Evolutionary conservation across 371 early-diverging fungal species (phyloP).

Genomic region (Rhizopus microsporus): DNA sequence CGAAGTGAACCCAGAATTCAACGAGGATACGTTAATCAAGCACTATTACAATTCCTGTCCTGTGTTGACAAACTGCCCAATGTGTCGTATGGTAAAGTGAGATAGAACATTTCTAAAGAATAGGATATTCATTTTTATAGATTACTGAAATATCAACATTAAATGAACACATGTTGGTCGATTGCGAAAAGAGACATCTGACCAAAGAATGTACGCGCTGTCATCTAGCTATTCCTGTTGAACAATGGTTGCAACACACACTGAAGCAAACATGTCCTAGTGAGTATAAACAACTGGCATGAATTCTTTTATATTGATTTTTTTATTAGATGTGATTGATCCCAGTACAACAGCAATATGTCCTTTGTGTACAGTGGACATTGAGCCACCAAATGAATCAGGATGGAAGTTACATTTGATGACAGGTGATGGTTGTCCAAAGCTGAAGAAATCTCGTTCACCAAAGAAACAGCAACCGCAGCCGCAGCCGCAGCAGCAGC

Average conservation of each 20-base stretch:
- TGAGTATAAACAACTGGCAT: constrained; percentile 8
- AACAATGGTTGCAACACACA: constrained; percentile 60
- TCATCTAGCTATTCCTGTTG: constrained; percentile 60
- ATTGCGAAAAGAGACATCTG: constrained; percentile 65
- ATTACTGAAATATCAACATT: constrained; percentile 74
- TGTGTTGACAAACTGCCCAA: constrained; percentile 67
- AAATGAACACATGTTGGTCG: constrained; percentile 64
- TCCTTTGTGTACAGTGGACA: constrained; percentile 62
- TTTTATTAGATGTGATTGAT: constrained; percentile 17
- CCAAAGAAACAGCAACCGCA: constrained; percentile 5
- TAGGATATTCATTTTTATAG: constrained; percentile 33
- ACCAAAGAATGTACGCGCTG: constrained; percentile 70
- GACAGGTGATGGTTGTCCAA: constrained; percentile 56
- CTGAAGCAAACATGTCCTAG: constrained; percentile 51
- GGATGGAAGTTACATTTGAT: constrained; percentile 72
- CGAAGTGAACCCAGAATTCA: constrained; percentile 64
- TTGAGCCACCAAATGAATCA: constrained; percentile 59
- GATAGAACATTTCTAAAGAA: not conserved
- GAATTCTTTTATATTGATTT: constrained; percentile 11
- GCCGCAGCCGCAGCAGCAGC: not conserved
- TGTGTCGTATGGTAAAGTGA: constrained; percentile 67
- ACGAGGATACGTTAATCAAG: constrained; percentile 69
- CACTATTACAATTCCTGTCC: constrained; percentile 84
- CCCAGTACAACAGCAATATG: constrained; percentile 49
- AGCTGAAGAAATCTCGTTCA: constrained; percentile 16